Evolutionary conservation across 148 eudicot species (phyloP).

Genomic region (Rhododendron molle): DNA sequence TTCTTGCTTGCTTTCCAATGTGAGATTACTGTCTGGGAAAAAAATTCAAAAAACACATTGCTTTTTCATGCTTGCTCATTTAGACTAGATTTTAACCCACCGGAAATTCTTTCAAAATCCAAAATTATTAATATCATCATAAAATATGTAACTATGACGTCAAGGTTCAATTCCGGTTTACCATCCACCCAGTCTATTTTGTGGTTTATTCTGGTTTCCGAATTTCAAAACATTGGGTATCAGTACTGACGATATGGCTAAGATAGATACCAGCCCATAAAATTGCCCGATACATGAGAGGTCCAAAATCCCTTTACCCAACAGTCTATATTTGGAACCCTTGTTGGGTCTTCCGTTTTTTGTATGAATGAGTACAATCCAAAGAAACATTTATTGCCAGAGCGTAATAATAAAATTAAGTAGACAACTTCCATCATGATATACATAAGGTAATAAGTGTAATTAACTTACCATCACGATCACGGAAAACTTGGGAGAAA

Average conservation of each 20-base stretch:
- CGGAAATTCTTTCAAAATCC: not conserved
- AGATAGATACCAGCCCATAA: not conserved
- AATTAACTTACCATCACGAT: constrained; percentile 59
- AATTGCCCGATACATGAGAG: not conserved
- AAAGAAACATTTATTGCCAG: not conserved
- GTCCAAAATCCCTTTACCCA: not conserved
- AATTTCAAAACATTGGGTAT: not conserved
- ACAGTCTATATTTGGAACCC: not conserved
- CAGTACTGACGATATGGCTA: not conserved
- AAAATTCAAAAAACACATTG: not conserved
- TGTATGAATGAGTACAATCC: not conserved
- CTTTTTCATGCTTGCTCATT: not conserved
- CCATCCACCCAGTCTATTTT: no score
- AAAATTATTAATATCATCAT: no score
- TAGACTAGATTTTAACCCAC: not conserved
- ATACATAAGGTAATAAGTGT: not conserved
- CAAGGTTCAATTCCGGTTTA: not conserved
- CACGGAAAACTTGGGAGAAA: constrained; percentile 83
- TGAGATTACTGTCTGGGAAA: not conserved
- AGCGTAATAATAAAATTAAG: not conserved
- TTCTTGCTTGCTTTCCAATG: not conserved
- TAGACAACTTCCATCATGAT: not conserved
- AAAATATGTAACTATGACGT: not conserved
- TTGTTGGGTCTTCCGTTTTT: not conserved
- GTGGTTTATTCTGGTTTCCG: not conserved